Evolutionary conservation across 768 basidiomycete species (phyloP).

Genomic region (Mycena haematopus): DNA sequence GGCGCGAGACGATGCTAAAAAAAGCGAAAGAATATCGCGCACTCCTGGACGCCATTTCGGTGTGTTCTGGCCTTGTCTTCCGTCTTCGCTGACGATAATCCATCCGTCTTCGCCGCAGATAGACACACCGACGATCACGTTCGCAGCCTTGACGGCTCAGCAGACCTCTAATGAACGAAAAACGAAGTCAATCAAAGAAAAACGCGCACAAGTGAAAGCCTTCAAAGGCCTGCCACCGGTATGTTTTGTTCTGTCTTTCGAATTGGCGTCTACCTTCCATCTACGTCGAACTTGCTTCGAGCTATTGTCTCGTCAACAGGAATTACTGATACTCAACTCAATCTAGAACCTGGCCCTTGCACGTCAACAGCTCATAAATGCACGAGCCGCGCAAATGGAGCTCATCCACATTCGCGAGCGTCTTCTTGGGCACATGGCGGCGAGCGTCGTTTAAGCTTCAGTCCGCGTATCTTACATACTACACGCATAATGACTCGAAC

Average conservation of each 20-base stretch:
- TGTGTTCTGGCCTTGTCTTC: constrained; percentile 21
- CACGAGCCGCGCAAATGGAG: constrained; percentile 51
- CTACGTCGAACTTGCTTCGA: neutral
- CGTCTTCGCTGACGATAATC: neutral
- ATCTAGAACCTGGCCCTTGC: constrained; percentile 55
- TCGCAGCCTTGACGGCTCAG: constrained; percentile 46
- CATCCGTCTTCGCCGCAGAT: constrained; percentile 31
- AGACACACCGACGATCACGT: constrained; percentile 41
- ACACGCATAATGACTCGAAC: neutral
- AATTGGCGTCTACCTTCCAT: neutral
- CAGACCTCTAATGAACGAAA: constrained; percentile 45
- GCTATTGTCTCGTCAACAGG: neutral
- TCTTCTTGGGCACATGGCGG: constrained; percentile 53
- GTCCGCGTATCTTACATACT: neutral
- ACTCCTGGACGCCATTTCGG: constrained; percentile 44
- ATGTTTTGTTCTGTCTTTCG: neutral
- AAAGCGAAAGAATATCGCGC: constrained; percentile 57
- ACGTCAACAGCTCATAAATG: constrained; percentile 46
- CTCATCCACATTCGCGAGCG: constrained; percentile 54
- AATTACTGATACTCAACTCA: neutral
- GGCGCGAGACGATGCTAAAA: constrained; percentile 46
- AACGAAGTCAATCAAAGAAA: constrained; percentile 49
- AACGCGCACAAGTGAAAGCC: constrained; percentile 50
- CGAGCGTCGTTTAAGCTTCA: constrained; percentile 39
- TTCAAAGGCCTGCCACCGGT: constrained; percentile 59